phyloP scores from a whole-genome alignment of 2,329 filamentous ascomycete genomes.

The Xylariaceae sp. region DNA sequence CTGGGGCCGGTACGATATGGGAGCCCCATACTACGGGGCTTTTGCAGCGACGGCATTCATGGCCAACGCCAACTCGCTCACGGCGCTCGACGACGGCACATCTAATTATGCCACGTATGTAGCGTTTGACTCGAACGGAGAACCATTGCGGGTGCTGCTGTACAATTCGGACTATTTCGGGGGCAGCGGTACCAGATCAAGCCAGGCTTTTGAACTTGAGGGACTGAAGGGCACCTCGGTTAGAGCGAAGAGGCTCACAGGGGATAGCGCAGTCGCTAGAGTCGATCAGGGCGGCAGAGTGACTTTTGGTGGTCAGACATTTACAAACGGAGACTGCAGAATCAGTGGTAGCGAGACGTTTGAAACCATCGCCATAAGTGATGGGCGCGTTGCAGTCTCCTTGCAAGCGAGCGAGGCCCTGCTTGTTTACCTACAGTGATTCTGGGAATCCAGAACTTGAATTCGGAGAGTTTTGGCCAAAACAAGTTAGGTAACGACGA shows the following conservation, averaged over 20 bases:
- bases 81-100: constrained; percentile 40
- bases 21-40: constrained; percentile 48
- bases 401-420: constrained; percentile 44
- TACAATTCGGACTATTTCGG: constrained; percentile 42
- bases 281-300: constrained; percentile 39
- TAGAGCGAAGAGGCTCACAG: constrained; percentile 41
- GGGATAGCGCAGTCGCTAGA: constrained; percentile 38
- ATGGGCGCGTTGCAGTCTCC: constrained; percentile 36
- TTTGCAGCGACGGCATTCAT: constrained; percentile 43
- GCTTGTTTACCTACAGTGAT: constrained; percentile 39
- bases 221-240: constrained; percentile 36
- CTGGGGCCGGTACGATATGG: constrained; percentile 40
- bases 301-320: constrained; percentile 42
- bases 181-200: constrained; percentile 31
- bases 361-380: constrained; percentile 33
- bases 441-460: not conserved
- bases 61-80: constrained; percentile 39
- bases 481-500: too few relatives aligned
- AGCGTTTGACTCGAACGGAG: constrained; percentile 35
- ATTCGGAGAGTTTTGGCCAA: too few relatives aligned
- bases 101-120: constrained; percentile 42
- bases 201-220: constrained; percentile 37
- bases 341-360: constrained; percentile 37
- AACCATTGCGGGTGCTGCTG: constrained; percentile 37
- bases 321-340: constrained; percentile 41